phyloP scores from a whole-genome alignment of 345 rosid genomes.

The Murraya koenigii region DNA sequence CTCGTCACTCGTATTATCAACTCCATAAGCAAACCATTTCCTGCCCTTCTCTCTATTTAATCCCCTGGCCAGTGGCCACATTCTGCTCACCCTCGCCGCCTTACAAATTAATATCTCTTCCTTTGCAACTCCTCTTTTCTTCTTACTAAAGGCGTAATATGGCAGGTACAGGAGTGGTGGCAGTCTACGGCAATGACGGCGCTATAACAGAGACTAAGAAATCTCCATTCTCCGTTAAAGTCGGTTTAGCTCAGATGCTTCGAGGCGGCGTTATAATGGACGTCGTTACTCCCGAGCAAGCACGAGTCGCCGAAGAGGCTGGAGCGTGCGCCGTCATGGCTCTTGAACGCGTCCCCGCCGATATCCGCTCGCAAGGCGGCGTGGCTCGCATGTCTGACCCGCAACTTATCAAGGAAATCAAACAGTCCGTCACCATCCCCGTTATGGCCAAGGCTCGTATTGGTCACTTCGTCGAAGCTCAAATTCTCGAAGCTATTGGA shows the following conservation, averaged over 20 bases:
- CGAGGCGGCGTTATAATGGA: constrained; percentile 85
- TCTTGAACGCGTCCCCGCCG: constrained; percentile 71
- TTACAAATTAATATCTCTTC: background rate
- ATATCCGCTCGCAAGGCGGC: constrained; percentile 72
- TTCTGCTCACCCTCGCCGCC: background rate
- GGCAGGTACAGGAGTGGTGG: constrained; percentile 78
- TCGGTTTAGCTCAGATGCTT: constrained; percentile 83
- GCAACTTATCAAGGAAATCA: constrained; percentile 63
- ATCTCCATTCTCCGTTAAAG: constrained; percentile 76
- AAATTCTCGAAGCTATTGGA: constrained; percentile 73
- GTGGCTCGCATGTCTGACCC: constrained; percentile 81
- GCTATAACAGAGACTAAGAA: constrained; percentile 64
- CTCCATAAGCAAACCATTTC: background rate
- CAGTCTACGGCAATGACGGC: constrained; percentile 54
- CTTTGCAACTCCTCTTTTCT: background rate
- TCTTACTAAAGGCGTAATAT: constrained; percentile 18
- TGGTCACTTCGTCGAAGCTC: constrained; percentile 80
- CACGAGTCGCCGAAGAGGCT: constrained; percentile 73
- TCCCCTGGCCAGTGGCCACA: constrained; percentile 9
- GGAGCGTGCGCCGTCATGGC: constrained; percentile 88
- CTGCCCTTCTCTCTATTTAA: background rate
- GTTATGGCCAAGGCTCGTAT: constrained; percentile 82
- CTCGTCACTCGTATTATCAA: background rate
- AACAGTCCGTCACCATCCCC: constrained; percentile 70
- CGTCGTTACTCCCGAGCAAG: constrained; percentile 74